phyloP scores from a whole-genome alignment of 805 yeast genomes.

The Metschnikowia cerradonensis region DNA sequence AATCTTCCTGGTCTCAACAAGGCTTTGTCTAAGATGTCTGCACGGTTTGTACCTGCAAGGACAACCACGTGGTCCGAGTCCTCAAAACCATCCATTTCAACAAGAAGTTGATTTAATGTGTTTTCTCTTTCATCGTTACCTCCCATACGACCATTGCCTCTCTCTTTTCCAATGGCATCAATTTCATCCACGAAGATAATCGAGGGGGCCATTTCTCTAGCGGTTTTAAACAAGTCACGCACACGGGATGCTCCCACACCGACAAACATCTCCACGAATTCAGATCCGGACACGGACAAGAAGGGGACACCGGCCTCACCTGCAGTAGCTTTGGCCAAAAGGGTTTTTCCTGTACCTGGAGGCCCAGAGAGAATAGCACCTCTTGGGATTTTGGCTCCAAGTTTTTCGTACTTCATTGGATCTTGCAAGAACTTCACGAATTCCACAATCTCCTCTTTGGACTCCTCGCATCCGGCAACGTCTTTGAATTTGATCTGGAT shows the following conservation, averaged over 20 bases:
- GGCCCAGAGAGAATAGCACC: slow-evolving; percentile 98
- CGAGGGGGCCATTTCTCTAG: slow-evolving; percentile 90
- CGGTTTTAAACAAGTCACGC: slow-evolving; percentile 88
- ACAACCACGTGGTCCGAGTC: slow-evolving; percentile 92
- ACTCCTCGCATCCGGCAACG: slow-evolving; percentile 97
- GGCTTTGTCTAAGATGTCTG: slow-evolving; percentile 91
- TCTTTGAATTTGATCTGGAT: slow-evolving; percentile 86
- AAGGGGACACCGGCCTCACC: slow-evolving; percentile 99
- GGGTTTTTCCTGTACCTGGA: slow-evolving; percentile 98
- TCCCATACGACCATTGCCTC: slow-evolving; percentile 73
- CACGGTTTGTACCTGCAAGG: slow-evolving; percentile 94
- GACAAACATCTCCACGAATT: slow-evolving; percentile 97
- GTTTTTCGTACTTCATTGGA: slow-evolving; percentile 82
- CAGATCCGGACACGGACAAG: slow-evolving; percentile 93
- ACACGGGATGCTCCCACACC: slow-evolving; percentile 99
- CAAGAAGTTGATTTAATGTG: slow-evolving; percentile 89
- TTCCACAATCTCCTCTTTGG: slow-evolving; percentile 96
- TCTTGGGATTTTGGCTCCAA: slow-evolving; percentile 97
- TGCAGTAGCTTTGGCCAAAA: slow-evolving; percentile 96
- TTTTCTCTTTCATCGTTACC: slow-evolving; percentile 97
- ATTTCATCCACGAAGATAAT: slow-evolving; percentile 97
- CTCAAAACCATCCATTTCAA: slow-evolving; percentile 98
- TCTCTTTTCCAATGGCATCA: slow-evolving; percentile 97
- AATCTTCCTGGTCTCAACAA: slow-evolving; percentile 96
- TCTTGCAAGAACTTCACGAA: slow-evolving; percentile 90